A percentile compares a stretch with the other conserved stretches of the same genome.
Evolutionary conservation across 2,329 filamentous ascomycete species (phyloP).

Genomic region (Alternaria consortialis): DNA sequence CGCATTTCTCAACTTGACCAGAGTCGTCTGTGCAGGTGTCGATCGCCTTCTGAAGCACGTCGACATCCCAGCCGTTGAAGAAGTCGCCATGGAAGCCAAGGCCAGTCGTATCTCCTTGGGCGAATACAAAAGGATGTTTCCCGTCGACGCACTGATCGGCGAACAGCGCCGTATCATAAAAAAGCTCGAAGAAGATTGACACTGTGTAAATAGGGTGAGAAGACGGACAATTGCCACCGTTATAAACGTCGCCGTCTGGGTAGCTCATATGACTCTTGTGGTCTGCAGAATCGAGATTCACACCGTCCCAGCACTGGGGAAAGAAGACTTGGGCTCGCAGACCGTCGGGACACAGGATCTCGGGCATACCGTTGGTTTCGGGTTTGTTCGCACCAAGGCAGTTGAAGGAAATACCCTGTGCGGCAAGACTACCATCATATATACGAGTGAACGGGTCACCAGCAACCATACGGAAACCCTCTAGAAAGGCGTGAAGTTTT

Average conservation of each 20-base stretch:
- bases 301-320: conserved; percentile 77
- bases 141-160: conserved; percentile 58
- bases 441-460: conserved; percentile 70
- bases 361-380: conserved; percentile 69
- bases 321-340: conserved; percentile 75
- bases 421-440: conserved; percentile 56
- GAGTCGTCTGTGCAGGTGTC: conserved; percentile 67
- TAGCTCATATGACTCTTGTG: conserved; percentile 71
- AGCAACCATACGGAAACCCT: conserved; percentile 74
- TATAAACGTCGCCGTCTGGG: conserved; percentile 57
- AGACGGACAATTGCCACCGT: conserved; percentile 63
- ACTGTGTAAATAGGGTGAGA: conserved; percentile 62
- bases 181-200: conserved; percentile 67
- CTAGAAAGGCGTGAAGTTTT: conserved; percentile 73
- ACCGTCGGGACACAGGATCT: conserved; percentile 68
- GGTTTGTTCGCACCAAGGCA: conserved; percentile 60
- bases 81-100: conserved; percentile 78
- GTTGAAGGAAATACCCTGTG: conserved; percentile 64
- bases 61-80: conserved; percentile 73
- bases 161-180: conserved; percentile 61
- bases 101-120: conserved; percentile 75
- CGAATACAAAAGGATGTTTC: conserved; percentile 64
- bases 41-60: conserved; percentile 71
- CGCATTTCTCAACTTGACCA: conserved; percentile 42
- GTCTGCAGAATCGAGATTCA: conserved; percentile 64